Conservation (phyloP, 129 eudicot genomes). For the Artemisia tridentata region DNA sequence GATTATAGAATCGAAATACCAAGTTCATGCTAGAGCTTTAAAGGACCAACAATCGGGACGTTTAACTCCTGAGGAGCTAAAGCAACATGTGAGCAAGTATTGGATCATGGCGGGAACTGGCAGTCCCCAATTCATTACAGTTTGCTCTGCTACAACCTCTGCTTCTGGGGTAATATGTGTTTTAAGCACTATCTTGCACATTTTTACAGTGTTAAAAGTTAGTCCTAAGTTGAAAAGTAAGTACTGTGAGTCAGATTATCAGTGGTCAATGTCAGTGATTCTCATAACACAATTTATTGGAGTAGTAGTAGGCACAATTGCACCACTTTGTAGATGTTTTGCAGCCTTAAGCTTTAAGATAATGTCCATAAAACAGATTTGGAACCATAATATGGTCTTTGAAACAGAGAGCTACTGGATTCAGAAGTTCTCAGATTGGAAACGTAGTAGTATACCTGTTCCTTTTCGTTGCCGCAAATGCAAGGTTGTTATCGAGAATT, state of each 20-base stretch:
- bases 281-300: no score
- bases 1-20: slow-evolving; percentile 9
- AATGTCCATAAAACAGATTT: neutral
- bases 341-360: slow-evolving; percentile 8
- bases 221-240: no score
- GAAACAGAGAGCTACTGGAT: slow-evolving; percentile 36
- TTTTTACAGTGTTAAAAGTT: neutral
- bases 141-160: slow-evolving; percentile 15
- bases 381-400: neutral
- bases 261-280: no score
- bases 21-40: neutral
- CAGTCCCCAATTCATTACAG: slow-evolving; percentile 25
- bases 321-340: slow-evolving; percentile 16
- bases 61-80: slow-evolving; percentile 17
- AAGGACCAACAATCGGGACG: neutral
- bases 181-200: neutral
- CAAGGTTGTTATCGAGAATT: slow-evolving; percentile 6
- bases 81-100: slow-evolving; percentile 8
- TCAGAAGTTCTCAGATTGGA: slow-evolving; percentile 34
- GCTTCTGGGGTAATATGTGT: slow-evolving; percentile 24
- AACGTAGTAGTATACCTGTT: slow-evolving; percentile 12
- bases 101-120: slow-evolving; percentile 39
- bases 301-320: neutral
- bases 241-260: no score
- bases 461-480: neutral